These are phyloP conservation scores for Apophysomyces sp. DNA, from an alignment of 371 early-diverging fungal genomes.

Conservation along the genomic window DNA sequence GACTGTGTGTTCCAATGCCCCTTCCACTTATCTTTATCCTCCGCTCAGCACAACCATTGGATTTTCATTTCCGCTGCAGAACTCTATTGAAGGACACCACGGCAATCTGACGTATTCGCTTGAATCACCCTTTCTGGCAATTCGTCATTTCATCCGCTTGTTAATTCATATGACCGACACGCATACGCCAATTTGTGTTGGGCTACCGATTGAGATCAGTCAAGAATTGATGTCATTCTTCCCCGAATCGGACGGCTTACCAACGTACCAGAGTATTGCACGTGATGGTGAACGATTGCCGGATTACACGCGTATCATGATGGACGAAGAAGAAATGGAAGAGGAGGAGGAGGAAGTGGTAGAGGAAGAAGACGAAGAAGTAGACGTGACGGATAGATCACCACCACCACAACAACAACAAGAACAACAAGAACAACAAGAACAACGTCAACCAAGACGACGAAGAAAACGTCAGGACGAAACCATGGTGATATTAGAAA, in stretches of 20 bases:
- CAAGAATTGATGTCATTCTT: not conserved
- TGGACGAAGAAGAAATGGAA: not conserved
- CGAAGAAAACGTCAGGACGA: not conserved
- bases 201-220: constrained; percentile 28
- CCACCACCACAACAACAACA: not conserved
- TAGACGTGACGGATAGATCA: not conserved
- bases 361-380: not conserved
- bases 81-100: not conserved
- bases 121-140: constrained; percentile 32
- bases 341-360: not conserved
- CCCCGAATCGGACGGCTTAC: constrained; percentile 14
- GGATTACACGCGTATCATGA: constrained; percentile 15
- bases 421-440: not conserved
- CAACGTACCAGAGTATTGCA: constrained; percentile 21
- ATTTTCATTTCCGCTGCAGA: constrained; percentile 28
- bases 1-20: constrained; percentile 9
- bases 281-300: constrained; percentile 30
- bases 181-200: constrained; percentile 24
- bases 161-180: constrained; percentile 14
- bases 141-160: constrained; percentile 29
- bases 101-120: constrained; percentile 19
- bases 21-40: constrained; percentile 31
- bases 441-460: no score
- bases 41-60: constrained; percentile 26
- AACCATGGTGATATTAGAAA: not conserved